Conservation (phyloP, 257 asterid species). For the Solanum virginianum region DNA sequence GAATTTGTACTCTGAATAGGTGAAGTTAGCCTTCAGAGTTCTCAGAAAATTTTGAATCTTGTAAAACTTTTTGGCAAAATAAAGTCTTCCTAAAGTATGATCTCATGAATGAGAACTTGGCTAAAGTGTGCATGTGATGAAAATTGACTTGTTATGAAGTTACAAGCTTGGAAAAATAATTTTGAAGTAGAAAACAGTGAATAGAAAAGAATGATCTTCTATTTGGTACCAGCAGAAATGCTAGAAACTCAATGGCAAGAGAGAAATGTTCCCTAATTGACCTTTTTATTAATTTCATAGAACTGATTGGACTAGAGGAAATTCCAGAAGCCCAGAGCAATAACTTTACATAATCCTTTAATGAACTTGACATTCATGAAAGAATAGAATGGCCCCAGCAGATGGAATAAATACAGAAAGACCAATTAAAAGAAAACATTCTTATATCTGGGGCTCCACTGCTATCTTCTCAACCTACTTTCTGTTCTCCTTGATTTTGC, state of each 20-base stretch:
- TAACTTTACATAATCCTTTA: conserved; percentile 22
- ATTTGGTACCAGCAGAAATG: neutral
- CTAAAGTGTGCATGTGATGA: neutral
- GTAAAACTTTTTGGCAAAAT: neutral
- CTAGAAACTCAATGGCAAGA: neutral
- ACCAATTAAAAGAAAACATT: conserved; percentile 1
- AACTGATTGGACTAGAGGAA: conserved; percentile 7
- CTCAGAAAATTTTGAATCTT: neutral
- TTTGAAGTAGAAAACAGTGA: neutral
- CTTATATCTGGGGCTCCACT: neutral
- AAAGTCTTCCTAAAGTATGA: neutral
- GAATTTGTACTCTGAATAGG: neutral
- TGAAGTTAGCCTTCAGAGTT: neutral
- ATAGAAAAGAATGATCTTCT: neutral
- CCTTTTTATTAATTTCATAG: conserved; percentile 10
- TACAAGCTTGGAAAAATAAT: neutral
- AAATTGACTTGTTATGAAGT: neutral
- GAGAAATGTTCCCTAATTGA: neutral
- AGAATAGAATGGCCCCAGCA: neutral
- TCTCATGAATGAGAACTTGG: neutral
- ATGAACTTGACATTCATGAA: neutral
- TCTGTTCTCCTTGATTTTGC: conserved; percentile 41
- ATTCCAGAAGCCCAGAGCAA: conserved; percentile 8
- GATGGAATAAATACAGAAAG: conserved; percentile 12
- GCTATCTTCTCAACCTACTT: conserved; percentile 29